These are phyloP conservation scores for Hura crepitans DNA, from an alignment of 441 rosid genomes.

Conservation along the genomic window DNA sequence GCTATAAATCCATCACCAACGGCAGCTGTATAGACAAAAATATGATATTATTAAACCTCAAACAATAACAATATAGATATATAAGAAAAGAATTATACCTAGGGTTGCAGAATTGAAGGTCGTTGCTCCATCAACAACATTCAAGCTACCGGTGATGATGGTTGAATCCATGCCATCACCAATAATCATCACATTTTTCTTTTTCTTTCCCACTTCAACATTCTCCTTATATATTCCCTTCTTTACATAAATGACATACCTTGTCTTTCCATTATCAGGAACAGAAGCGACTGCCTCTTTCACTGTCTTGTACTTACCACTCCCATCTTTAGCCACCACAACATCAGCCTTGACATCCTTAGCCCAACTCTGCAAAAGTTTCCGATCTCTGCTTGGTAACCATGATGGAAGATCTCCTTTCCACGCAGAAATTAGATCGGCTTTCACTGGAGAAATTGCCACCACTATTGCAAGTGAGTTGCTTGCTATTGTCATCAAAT, in stretches of 20 bases:
- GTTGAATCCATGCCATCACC: constrained; percentile 54
- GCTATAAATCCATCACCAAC: constrained; percentile 75
- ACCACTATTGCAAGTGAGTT: constrained; percentile 49
- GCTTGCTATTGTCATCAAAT: constrained; percentile 44
- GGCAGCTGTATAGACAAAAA: constrained; percentile 38
- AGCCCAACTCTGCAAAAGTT: constrained; percentile 34
- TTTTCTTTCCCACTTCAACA: constrained; percentile 44
- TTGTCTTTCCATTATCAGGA: constrained; percentile 30
- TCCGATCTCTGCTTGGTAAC: constrained; percentile 46
- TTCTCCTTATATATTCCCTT: constrained; percentile 55
- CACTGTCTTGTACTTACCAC: constrained; percentile 53
- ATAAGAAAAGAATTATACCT: constrained; percentile 28
- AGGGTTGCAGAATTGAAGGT: constrained; percentile 63
- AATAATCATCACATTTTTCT: constrained; percentile 50
- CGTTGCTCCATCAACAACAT: constrained; percentile 59
- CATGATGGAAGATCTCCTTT: constrained; percentile 44
- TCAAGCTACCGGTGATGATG: constrained; percentile 50
- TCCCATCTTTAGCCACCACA: constrained; percentile 63
- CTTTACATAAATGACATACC: constrained; percentile 62
- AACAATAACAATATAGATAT: too few relatives aligned
- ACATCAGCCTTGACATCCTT: constrained; percentile 40
- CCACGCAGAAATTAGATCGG: constrained; percentile 12
- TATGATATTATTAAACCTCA: too few relatives aligned
- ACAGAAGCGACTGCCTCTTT: constrained; percentile 38
- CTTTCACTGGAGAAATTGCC: constrained; percentile 31